Evolutionary conservation across 1,139 yeast species (phyloP).

Genomic region (Taiozyma sp.): DNA sequence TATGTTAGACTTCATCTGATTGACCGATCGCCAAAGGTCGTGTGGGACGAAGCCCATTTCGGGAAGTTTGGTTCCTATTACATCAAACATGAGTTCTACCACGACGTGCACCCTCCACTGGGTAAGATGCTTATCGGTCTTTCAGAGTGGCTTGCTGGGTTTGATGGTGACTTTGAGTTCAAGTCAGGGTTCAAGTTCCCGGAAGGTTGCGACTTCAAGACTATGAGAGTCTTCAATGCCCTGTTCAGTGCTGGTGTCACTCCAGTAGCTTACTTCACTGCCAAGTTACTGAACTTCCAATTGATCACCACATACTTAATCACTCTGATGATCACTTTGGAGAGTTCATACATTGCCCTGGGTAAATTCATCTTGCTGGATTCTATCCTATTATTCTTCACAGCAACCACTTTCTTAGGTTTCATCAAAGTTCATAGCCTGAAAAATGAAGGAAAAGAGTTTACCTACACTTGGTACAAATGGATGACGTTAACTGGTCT

Average conservation of each 20-base stretch:
- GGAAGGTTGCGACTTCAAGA: conserved; percentile 44
- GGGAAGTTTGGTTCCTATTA: conserved; percentile 58
- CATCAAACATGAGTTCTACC: conserved; percentile 61
- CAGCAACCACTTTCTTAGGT: conserved; percentile 56
- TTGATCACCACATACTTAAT: conserved; percentile 48
- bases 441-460: conserved; percentile 33
- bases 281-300: conserved; percentile 42
- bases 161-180: conserved; percentile 60
- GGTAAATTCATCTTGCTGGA: conserved; percentile 72
- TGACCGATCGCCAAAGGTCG: conserved; percentile 58
- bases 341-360: conserved; percentile 59
- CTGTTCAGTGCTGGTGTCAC: conserved; percentile 56
- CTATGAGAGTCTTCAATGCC: conserved; percentile 67
- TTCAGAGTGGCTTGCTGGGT: conserved; percentile 64
- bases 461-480: conserved; percentile 40
- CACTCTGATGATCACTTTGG: conserved; percentile 56
- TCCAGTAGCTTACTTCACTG: conserved; percentile 62
- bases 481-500: conserved; percentile 72
- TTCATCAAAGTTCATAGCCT: conserved; percentile 50
- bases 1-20: conserved; percentile 66
- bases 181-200: conserved; percentile 60
- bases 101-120: conserved; percentile 78
- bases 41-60: conserved; percentile 97
- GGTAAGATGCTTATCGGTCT: conserved; percentile 69
- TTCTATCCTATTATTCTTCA: conserved; percentile 68